A percentile compares a stretch with the other conserved stretches of the same genome.
phyloP scores from a whole-genome alignment of 2,329 filamentous ascomycete genomes.

The Tolypocladium sp. region DNA sequence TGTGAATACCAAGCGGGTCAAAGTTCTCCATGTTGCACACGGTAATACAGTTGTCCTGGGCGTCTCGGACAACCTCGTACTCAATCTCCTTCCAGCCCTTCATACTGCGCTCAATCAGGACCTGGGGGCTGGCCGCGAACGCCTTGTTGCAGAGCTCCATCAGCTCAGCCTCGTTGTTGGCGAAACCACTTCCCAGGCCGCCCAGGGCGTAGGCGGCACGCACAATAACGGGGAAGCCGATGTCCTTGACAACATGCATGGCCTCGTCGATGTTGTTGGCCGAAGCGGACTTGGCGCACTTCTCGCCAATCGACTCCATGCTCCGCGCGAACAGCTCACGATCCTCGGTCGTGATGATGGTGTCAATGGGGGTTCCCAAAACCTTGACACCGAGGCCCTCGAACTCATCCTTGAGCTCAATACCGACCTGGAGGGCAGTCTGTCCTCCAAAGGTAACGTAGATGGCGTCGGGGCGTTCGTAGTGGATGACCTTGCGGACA shows the following conservation, averaged over 20 bases:
- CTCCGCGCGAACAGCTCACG: conserved; percentile 93
- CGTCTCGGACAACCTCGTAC: conserved; percentile 95
- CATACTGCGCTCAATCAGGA: conserved; percentile 96
- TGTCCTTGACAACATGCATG: conserved; percentile 76
- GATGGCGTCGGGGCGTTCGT: conserved; percentile 91
- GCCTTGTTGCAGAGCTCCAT: conserved; percentile 88
- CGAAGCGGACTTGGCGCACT: conserved; percentile 94
- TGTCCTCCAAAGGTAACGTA: conserved; percentile 98
- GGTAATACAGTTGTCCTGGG: conserved; percentile 95
- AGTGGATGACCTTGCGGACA: conserved; percentile 92
- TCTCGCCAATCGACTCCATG: conserved; percentile 97
- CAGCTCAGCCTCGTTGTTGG: conserved; percentile 75
- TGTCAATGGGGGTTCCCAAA: conserved; percentile 91
- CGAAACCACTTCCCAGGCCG: conserved; percentile 91
- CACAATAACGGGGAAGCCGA: conserved; percentile 95
- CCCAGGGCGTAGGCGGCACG: conserved; percentile 93
- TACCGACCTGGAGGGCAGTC: conserved; percentile 92
- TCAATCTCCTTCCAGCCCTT: conserved; percentile 99
- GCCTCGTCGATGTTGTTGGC: conserved; percentile 85
- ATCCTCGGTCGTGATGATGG: conserved; percentile 97
- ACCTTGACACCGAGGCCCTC: conserved; percentile 87
- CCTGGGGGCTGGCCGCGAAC: conserved; percentile 88
- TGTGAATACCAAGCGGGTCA: conserved; percentile 94
- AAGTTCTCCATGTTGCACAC: conserved; percentile 99
- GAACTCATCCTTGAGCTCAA: conserved; percentile 96